phyloP scores from a whole-genome alignment of 1,284 basidiomycete species.

The Rugosomyces carneus region DNA sequence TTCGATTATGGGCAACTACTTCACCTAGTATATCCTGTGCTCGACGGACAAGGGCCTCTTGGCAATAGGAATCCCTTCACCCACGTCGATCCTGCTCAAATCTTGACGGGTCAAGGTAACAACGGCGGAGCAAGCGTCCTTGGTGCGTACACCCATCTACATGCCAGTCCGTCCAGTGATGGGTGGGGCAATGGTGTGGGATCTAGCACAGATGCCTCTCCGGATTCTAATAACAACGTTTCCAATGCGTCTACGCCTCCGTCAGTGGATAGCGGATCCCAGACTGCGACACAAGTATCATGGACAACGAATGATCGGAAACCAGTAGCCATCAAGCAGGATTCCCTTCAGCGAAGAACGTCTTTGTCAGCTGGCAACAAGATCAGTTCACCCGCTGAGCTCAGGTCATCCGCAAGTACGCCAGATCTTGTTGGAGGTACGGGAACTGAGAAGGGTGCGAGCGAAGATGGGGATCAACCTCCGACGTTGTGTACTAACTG shows the following conservation, averaged over 20 bases:
- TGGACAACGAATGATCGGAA: conserved; percentile 32
- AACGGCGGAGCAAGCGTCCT: conserved; percentile 22
- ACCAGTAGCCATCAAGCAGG: conserved; percentile 58
- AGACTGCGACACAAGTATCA: conserved; percentile 19
- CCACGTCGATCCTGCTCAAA: conserved; percentile 84
- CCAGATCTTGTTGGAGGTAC: conserved; percentile 40
- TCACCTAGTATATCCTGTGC: conserved; percentile 52
- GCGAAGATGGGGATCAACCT: conserved; percentile 61
- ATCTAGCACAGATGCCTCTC: conserved; percentile 65
- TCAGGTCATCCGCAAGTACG: conserved; percentile 48
- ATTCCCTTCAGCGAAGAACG: conserved; percentile 47
- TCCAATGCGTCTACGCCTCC: conserved; percentile 68
- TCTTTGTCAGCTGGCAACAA: conserved; percentile 29
- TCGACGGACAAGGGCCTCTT: conserved; percentile 35
- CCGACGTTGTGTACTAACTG: conserved; percentile 92
- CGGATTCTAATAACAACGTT: conserved; percentile 58
- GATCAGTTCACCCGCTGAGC: conserved; percentile 28
- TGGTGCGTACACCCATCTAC: conserved; percentile 45
- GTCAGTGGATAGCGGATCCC: conserved; percentile 46
- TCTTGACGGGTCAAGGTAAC: conserved; percentile 49
- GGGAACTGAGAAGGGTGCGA: conserved; percentile 35
- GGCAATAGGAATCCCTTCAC: conserved; percentile 56
- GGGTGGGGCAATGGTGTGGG: conserved; percentile 64
- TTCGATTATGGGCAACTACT: conserved; percentile 61
- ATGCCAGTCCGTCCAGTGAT: conserved; percentile 76